Evolutionary conservation across 257 asterid species (phyloP), one percentile per base, ranked within the genome.

Genomic region (Nicotiana otophora): DNA sequence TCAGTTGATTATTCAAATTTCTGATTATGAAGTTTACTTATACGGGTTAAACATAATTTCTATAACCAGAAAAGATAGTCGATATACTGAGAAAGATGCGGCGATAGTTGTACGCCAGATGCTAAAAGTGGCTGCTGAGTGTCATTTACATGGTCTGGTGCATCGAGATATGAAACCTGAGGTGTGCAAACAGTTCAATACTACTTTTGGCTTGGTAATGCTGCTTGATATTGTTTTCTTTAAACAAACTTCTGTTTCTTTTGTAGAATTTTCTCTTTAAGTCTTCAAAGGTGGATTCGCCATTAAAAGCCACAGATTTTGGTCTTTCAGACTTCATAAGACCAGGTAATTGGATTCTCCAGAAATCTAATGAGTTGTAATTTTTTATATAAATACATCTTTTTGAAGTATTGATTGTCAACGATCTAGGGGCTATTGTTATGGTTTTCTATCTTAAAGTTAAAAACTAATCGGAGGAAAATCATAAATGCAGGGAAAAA

Each of bases 141-240:
- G 99, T 91, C 99, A 96, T 89, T 90, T 96, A 87, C 98, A 96
- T 68, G 98, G 98, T 84, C 88, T 94, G 86, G 99, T 96, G 81
- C 99, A 96, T 90, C 98, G 99, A 72, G 99, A 96, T 87, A 93
- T 96, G 99, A 96, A 96, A 86, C 99, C 99, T 5, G 99, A 96
- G 97, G 99, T 94, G 88, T 81, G 86, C 77, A 68, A 75, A 19
- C 60, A 81, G 63, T 61, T 48, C 46, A 15, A 61, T 58, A 10
- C 0, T 33, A 48, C 81, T 81, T 67, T 19, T 62, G 80, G 26
- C 79, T 54, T 77, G 62, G 66, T 57, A 78, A 33, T 82, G 53
- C 79, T 82, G 63, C 80, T 81, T 48, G 84, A 75, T 75, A 80
- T 80, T 81, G 51, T 81, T 82, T 51, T 20, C 31, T 57, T 76